Evolutionary conservation across 2,329 filamentous ascomycete species (phyloP).

Genomic region (Geoglossum cookeanum): DNA sequence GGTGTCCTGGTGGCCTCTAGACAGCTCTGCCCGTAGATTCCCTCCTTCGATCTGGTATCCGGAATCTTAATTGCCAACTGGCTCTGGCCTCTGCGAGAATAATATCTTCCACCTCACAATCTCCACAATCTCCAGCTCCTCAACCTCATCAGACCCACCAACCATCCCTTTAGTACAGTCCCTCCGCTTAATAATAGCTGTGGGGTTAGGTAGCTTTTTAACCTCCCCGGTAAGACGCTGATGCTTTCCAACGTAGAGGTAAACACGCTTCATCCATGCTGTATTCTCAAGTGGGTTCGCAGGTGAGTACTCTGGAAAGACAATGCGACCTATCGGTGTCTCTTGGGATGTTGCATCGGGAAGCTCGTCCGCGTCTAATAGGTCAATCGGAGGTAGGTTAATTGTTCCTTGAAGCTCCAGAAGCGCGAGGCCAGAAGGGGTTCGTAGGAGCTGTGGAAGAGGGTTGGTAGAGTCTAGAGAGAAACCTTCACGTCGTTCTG

Average conservation of each 20-base stretch:
- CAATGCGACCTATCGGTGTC: constrained; percentile 45
- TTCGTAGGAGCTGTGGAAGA: constrained; percentile 68
- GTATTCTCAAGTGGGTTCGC: constrained; percentile 29
- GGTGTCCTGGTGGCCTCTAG: too few relatives aligned
- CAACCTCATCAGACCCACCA: constrained; percentile 13
- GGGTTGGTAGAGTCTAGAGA: constrained; percentile 26
- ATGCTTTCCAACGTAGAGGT: constrained; percentile 74
- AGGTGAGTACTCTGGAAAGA: constrained; percentile 57
- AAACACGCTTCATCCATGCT: constrained; percentile 77
- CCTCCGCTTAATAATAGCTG: constrained; percentile 54
- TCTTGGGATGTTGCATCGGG: background rate
- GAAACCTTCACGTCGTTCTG: background rate
- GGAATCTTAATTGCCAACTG: constrained; percentile 35
- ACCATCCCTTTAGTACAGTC: constrained; percentile 15
- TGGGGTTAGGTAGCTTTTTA: constrained; percentile 60
- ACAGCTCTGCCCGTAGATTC: background rate
- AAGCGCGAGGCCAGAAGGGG: constrained; percentile 72
- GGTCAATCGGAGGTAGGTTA: constrained; percentile 41
- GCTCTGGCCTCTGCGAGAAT: constrained; percentile 71
- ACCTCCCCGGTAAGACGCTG: constrained; percentile 81
- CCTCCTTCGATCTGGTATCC: background rate
- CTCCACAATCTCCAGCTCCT: constrained; percentile 65
- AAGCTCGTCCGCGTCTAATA: constrained; percentile 3
- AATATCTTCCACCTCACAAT: constrained; percentile 74
- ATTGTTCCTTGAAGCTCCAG: constrained; percentile 86